Evolutionary conservation across 2,329 filamentous ascomycete species (phyloP).

Genomic region (Trichoderma harzianum): DNA sequence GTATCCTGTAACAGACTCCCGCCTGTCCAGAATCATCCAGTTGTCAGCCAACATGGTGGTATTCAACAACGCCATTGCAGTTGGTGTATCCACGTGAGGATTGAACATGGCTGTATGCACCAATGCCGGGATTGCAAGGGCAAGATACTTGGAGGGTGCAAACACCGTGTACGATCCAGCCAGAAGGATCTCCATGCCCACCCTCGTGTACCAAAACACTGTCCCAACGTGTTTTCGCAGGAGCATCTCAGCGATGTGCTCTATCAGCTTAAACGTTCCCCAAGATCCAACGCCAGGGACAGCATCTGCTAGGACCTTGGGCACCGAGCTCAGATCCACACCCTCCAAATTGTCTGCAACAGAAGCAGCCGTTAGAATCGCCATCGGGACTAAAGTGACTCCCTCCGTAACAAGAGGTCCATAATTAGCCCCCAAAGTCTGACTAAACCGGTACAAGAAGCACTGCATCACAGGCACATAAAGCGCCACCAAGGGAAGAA

Average conservation of each 20-base stretch:
- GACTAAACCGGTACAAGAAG: constrained; percentile 65
- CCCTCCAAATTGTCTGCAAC: constrained; percentile 63
- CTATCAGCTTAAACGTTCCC: constrained; percentile 56
- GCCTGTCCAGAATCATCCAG: constrained; percentile 74
- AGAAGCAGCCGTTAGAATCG: constrained; percentile 60
- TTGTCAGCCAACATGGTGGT: constrained; percentile 59
- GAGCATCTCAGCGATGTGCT: constrained; percentile 39
- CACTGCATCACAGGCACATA: constrained; percentile 73
- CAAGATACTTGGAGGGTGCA: constrained; percentile 64
- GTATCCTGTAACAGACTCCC: constrained; percentile 87
- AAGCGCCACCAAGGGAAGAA: constrained; percentile 70
- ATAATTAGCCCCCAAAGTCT: constrained; percentile 60
- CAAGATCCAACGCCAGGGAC: constrained; percentile 65
- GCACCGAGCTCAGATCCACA: constrained; percentile 53
- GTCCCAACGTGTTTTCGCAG: constrained; percentile 55
- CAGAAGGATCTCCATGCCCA: constrained; percentile 68
- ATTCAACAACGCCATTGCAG: constrained; percentile 62
- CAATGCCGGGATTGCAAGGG: constrained; percentile 68
- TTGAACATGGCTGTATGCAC: constrained; percentile 70
- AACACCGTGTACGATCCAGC: constrained; percentile 62
- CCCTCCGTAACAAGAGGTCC: constrained; percentile 75
- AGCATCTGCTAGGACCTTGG: constrained; percentile 58
- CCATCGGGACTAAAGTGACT: constrained; percentile 67
- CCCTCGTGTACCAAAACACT: constrained; percentile 62
- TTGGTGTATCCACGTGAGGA: constrained; percentile 63